These are phyloP conservation scores for Boechera retrofracta DNA, from an alignment of 345 rosid species.

Conservation along the genomic window DNA sequence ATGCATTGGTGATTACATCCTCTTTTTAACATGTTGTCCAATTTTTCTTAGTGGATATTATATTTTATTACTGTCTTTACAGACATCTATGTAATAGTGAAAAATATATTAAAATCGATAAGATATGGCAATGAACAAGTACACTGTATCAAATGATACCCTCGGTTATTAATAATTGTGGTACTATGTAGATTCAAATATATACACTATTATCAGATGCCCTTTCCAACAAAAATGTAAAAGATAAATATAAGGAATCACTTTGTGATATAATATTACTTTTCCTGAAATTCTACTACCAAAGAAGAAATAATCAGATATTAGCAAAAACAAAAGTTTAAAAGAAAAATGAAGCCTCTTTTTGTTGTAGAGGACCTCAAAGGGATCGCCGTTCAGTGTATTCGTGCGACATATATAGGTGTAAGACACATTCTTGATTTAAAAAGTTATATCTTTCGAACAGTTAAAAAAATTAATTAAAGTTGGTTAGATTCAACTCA, in stretches of 20 bases:
- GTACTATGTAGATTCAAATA: constrained; percentile 31
- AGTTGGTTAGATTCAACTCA: constrained; percentile 33
- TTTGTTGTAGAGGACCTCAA: constrained; percentile 18
- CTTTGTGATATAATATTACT: constrained; percentile 10
- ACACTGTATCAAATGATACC: constrained; percentile 33
- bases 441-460: background rate
- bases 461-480: constrained; percentile 11
- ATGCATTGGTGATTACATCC: constrained; percentile 10
- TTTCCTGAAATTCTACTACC: constrained; percentile 16
- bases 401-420: constrained; percentile 15
- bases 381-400: constrained; percentile 26
- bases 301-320: constrained; percentile 6
- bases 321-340: background rate
- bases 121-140: constrained; percentile 15
- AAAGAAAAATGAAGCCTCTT: background rate
- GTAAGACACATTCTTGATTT: constrained; percentile 26
- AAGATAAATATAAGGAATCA: constrained; percentile 40
- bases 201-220: constrained; percentile 34
- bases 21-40: background rate
- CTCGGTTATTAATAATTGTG: background rate
- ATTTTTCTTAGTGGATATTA: background rate
- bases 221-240: constrained; percentile 26
- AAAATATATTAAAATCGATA: background rate
- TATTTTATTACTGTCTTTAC: background rate
- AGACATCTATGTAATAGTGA: background rate